Percentiles rank a stretch among this genome's conserved stretches.
Evolutionary conservation across 805 yeast genomes (phyloP).

Genomic region (Dipodascopsis tothii): DNA sequence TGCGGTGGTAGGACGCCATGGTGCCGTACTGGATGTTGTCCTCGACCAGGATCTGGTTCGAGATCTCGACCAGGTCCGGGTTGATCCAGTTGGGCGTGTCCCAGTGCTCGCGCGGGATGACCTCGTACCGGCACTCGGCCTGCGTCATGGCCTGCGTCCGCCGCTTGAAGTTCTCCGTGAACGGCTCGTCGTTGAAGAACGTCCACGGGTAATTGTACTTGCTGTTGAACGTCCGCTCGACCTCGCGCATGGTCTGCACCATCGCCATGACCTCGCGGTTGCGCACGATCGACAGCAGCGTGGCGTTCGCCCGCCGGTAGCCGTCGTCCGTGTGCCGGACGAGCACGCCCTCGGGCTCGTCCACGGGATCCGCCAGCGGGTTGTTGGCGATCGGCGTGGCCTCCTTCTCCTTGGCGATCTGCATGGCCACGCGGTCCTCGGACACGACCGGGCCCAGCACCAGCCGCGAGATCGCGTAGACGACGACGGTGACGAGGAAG

Average conservation of each 20-base stretch:
- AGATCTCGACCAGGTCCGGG: conserved; percentile 35
- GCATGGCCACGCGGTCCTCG: not conserved
- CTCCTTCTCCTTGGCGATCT: not conserved
- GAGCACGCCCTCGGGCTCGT: conserved; percentile 28
- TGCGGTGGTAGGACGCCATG: conserved; percentile 61
- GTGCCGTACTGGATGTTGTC: conserved; percentile 55
- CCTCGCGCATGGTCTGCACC: conserved; percentile 46
- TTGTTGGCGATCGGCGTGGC: conserved; percentile 4
- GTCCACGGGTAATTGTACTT: conserved; percentile 77
- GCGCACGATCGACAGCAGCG: conserved; percentile 64
- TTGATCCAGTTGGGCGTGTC: conserved; percentile 53
- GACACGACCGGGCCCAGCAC: conserved; percentile 4
- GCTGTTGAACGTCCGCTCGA: conserved; percentile 58
- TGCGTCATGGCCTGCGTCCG: conserved; percentile 37
- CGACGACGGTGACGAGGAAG: not conserved
- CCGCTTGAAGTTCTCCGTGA: conserved; percentile 49
- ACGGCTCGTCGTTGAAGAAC: conserved; percentile 64
- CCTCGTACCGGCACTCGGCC: conserved; percentile 39
- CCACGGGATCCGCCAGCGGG: conserved; percentile 21
- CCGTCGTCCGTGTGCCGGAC: conserved; percentile 22
- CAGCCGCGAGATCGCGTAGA: conserved; percentile 3
- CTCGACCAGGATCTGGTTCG: conserved; percentile 33
- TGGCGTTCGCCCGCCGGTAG: conserved; percentile 54
- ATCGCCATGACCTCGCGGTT: conserved; percentile 51
- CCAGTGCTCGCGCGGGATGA: conserved; percentile 46